A percentile compares a stretch with the other conserved stretches of the same genome.
Evolutionary conservation across 2,329 filamentous ascomycete genomes (phyloP).

Genomic region (Fusarium sp.): DNA sequence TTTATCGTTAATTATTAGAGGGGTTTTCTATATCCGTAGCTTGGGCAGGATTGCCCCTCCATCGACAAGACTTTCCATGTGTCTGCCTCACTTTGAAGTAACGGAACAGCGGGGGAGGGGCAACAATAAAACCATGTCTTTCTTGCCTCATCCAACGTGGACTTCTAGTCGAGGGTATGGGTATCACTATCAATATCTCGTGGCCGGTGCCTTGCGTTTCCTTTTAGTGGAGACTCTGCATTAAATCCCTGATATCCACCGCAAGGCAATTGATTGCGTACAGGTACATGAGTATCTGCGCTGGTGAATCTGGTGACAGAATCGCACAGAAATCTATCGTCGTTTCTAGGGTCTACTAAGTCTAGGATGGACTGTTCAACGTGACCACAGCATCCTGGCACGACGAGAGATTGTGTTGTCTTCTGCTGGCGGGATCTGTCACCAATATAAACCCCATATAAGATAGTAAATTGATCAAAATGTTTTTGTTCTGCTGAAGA

Average conservation of each 20-base stretch:
- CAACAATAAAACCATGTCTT: neutral
- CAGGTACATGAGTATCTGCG: conserved; percentile 2
- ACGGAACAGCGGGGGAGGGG: conserved; percentile 40
- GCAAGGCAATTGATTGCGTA: conserved; percentile 33
- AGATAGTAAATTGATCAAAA: neutral
- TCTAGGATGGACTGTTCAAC: conserved; percentile 14
- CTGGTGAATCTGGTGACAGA: conserved; percentile 27
- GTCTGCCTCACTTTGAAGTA: conserved; percentile 5
- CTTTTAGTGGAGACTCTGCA: conserved; percentile 23
- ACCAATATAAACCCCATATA: conserved; percentile 13
- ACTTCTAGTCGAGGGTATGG: conserved; percentile 10
- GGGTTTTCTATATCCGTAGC: conserved; percentile 3
- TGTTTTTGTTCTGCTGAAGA: neutral
- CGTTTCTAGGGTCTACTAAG: conserved; percentile 34
- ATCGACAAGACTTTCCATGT: conserved; percentile 9
- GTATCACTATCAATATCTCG: conserved; percentile 7
- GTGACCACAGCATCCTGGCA: conserved; percentile 28
- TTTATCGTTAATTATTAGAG: conserved; percentile 13
- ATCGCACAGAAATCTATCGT: conserved; percentile 44
- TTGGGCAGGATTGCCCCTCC: conserved; percentile 21
- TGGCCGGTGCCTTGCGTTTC: conserved; percentile 29
- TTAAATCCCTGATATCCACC: conserved; percentile 34
- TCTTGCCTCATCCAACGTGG: conserved; percentile 7
- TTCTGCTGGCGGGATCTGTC: neutral
- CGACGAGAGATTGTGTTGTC: neutral